Evolutionary conservation across 1,284 basidiomycete genomes (phyloP), one percentile per base, ranked within the genome.

Genomic region (Xerocomus amazonicus): DNA sequence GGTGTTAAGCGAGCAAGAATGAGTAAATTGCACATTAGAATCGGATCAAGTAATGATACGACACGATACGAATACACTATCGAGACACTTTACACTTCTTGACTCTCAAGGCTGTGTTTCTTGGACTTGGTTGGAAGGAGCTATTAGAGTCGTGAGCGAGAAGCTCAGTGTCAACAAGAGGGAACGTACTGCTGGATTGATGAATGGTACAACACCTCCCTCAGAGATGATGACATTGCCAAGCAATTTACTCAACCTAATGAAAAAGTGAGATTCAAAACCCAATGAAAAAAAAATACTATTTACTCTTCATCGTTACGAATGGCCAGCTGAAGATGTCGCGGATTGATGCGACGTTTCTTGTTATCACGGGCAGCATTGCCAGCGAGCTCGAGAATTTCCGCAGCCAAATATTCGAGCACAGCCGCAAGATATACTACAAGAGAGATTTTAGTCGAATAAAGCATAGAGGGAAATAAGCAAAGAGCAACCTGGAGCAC

Each of bases 191-290:
- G 61, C 65, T 4, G 65, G 67, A 29, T 68, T 66, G 59, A 76
- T 75, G 44, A 64, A 70, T 54, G 90, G 90, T 45, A 93, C 81
- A 59, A 92, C 91, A 79, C 90, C 90, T 74, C 90, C 90, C 66
- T 94, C 89, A n/a, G 87, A 90, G 76, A 93, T 92, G 70, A 90
- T 83, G 57, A 92, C 90, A 59, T 83, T 76, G 34, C 89, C 90
- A 56, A 93, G 78, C 33, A 90, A 76, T 62, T 78, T 80, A 69
- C 84, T 83, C 61, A 86, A 70, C 60, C 78, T 79, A 53, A 43
- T n/a, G 40, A 31, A 38, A 14, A n/a, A 14, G 19, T 55, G 1
- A 52, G 29, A 6, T 2, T n/a, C 1, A 35, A 31, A 36, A 31
- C n/a, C 19, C 19, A 23, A 23, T n/a, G 12, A 9, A 12, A 13